Evolutionary conservation across 352 stramenopile genomes (phyloP), one percentile per base, ranked within the genome.

Genomic region (Phytophthora vignae): DNA sequence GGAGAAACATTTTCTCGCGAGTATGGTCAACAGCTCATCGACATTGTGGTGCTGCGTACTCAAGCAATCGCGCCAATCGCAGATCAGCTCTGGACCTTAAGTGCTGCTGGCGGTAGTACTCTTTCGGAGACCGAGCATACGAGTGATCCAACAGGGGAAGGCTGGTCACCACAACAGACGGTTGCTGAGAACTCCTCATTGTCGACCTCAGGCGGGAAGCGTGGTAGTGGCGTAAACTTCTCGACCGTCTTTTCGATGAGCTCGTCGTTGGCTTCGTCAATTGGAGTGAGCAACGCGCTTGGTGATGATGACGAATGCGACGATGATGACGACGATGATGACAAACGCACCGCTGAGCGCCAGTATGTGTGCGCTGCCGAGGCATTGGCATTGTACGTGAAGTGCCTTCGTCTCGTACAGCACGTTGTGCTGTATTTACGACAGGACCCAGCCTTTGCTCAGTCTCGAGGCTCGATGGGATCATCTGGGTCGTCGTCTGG

Each of bases 21-120:
- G 42, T 83, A 81, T 46, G 79, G 79, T 8, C 81, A 88, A 60
- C 77, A 92, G 48, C 74, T 90, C 40, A 76, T 93, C n/a, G 83
- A 93, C 31, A 90, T 90, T 58, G 75, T 86, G 25, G 72, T 81
- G 29, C 71, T 89, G 22, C 83, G 86, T 22, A 88, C 81, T 11
- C 86, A 93, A 62, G 83, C 86, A 0, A 92, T 93, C 29, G 64
- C 79, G 11, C 76, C 81, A 2, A 85, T 93, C 54, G 86, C 84
- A 3, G 86, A 94, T 22, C 71, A 89, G 33, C 64, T 93, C 4
- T 90, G 84, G 82, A 84, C 74, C 44, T 77, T 87, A 27, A 88
- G 83, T 50, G 59, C 48, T 6, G 60, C 68, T n/a, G 42, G 60
- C 22, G 60, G 46, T 38, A 21, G 46, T 38, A 21, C 53, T 6